Evolutionary conservation across 2,329 filamentous ascomycete species (phyloP).

Genomic region (Aspergillus hortae): DNA sequence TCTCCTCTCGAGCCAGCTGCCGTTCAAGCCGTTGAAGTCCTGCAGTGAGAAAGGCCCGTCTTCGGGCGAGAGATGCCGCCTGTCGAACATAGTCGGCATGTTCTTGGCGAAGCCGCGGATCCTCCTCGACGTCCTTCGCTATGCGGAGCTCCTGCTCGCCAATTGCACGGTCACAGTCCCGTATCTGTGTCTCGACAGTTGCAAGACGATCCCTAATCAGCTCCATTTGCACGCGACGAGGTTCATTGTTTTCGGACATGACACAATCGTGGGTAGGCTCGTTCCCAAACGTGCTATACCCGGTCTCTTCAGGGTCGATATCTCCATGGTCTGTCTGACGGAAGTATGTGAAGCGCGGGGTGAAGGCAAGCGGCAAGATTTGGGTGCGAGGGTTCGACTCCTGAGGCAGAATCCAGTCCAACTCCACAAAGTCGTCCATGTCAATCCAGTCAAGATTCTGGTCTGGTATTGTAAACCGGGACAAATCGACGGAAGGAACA

Average conservation of each 20-base stretch:
- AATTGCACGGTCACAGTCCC: slow-evolving; percentile 67
- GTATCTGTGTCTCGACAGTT: slow-evolving; percentile 74
- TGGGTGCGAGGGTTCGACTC: slow-evolving; percentile 89
- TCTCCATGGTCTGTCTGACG: slow-evolving; percentile 90
- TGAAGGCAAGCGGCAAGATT: slow-evolving; percentile 86
- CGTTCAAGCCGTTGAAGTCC: slow-evolving; percentile 58
- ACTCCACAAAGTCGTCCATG: slow-evolving; percentile 98
- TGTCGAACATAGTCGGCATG: slow-evolving; percentile 54
- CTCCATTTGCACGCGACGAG: slow-evolving; percentile 79
- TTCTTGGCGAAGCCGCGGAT: slow-evolving; percentile 38
- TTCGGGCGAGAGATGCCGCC: slow-evolving; percentile 53
- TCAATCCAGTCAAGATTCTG: slow-evolving; percentile 96
- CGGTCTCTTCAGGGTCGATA: slow-evolving; percentile 67
- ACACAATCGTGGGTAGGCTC: slow-evolving; percentile 94
- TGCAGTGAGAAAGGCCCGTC: slow-evolving; percentile 56
- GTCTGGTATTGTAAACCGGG: slow-evolving; percentile 91
- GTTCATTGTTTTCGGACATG: slow-evolving; percentile 88
- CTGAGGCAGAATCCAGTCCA: slow-evolving; percentile 92
- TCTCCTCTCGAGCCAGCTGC: slow-evolving; percentile 40
- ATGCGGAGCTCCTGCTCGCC: slow-evolving; percentile 69
- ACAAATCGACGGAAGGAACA: slow-evolving; percentile 59
- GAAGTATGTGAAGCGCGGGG: slow-evolving; percentile 96
- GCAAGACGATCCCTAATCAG: slow-evolving; percentile 78
- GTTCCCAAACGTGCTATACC: slow-evolving; percentile 85
- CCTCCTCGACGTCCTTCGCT: slow-evolving; percentile 53